Evolutionary conservation across 306 rosid species (phyloP).

Genomic region (Prunus campanulata): DNA sequence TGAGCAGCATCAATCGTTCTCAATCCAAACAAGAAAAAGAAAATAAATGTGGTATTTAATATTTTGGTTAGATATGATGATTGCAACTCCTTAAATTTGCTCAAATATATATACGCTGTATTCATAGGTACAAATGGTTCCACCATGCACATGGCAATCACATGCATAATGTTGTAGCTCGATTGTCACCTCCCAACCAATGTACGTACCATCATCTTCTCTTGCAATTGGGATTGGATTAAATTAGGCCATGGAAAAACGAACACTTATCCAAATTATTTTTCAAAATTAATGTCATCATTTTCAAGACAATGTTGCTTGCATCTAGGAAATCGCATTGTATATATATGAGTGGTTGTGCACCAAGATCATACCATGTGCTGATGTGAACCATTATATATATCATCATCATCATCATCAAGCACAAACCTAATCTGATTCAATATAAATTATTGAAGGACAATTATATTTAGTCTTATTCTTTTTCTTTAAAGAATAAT

Average conservation of each 20-base stretch:
- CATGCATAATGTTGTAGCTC: constrained; percentile 31
- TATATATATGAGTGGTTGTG: not conserved
- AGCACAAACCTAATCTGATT: not conserved
- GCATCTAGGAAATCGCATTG: constrained; percentile 5
- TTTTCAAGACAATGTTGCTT: not conserved
- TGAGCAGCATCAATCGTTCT: not conserved
- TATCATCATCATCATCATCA: not conserved
- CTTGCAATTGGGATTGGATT: constrained; percentile 6
- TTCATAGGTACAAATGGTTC: not conserved
- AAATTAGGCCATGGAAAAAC: not conserved
- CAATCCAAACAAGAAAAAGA: not conserved
- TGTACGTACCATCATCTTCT: not conserved
- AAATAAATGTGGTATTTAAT: not conserved
- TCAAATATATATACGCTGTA: not conserved
- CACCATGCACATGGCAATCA: constrained; percentile 47
- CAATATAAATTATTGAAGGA: constrained; percentile 1
- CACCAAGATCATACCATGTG: constrained; percentile 12
- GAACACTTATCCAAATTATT: not conserved
- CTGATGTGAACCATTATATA: constrained; percentile 1
- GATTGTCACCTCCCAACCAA: constrained; percentile 35
- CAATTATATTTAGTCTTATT: not conserved
- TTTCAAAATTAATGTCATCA: not conserved
- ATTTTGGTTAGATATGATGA: not conserved
- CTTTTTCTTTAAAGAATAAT: not conserved
- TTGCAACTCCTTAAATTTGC: not conserved